Percentiles rank a stretch among this genome's conserved stretches.
Conservation (phyloP, 441 rosid genomes). For the Brassica hybrid region DNA sequence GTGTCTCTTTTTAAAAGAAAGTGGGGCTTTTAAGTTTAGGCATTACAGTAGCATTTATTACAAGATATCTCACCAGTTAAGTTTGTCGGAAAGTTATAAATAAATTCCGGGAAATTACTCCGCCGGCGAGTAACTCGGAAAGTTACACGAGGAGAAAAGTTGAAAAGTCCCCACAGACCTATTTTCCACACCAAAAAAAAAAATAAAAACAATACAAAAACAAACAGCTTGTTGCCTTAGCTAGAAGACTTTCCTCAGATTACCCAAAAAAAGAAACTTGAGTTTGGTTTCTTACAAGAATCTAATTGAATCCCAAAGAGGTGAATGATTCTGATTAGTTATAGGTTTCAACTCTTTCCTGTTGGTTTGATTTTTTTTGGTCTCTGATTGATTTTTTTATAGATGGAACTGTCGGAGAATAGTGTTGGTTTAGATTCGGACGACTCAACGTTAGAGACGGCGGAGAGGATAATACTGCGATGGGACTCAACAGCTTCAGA, state of each 20-base stretch:
- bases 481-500: constrained; percentile 89
- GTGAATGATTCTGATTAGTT: constrained; percentile 7
- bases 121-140: constrained; percentile 33
- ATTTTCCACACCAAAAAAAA: constrained; percentile 10
- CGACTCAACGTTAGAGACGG: constrained; percentile 51
- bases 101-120: background rate
- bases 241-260: constrained; percentile 28
- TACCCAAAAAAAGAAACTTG: background rate
- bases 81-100: constrained; percentile 2
- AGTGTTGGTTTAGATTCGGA: constrained; percentile 22
- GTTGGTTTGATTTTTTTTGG: background rate
- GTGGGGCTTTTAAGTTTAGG: constrained; percentile 4
- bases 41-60: background rate
- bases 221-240: constrained; percentile 40
- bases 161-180: constrained; percentile 28
- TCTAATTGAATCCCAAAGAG: constrained; percentile 6
- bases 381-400: background rate
- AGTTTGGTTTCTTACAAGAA: constrained; percentile 13
- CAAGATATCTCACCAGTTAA: background rate
- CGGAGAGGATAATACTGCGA: constrained; percentile 73
- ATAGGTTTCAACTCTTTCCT: background rate
- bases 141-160: constrained; percentile 1
- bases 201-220: constrained; percentile 11
- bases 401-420: constrained; percentile 46
- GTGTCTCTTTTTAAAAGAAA: background rate